phyloP scores from a whole-genome alignment of 2,329 filamentous ascomycete species.

The Dactylonectria macrodidyma region DNA sequence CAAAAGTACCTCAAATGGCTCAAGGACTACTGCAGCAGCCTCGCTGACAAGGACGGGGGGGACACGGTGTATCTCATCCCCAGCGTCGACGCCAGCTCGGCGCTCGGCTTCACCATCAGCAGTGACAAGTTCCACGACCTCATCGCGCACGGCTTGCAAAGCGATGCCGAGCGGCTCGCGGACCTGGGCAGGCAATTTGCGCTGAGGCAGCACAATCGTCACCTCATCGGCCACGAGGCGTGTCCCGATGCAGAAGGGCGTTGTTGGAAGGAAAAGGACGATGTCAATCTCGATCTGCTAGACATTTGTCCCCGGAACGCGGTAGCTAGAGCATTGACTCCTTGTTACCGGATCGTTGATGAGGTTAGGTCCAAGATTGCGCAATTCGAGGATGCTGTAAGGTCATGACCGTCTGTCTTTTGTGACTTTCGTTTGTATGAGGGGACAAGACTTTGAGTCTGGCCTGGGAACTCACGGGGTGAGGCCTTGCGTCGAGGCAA shows the following conservation, averaged over 20 bases:
- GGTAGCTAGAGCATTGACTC: conserved; percentile 41
- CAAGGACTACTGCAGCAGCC: conserved; percentile 26
- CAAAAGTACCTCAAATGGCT: conserved; percentile 47
- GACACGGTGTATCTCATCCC: conserved; percentile 21
- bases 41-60: conserved; percentile 7
- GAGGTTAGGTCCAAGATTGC: conserved; percentile 46
- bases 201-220: conserved; percentile 46
- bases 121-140: conserved; percentile 20
- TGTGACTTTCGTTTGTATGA: background rate
- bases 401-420: background rate
- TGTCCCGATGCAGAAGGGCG: conserved; percentile 45
- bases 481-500: background rate
- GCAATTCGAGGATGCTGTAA: conserved; percentile 29
- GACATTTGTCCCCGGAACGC: conserved; percentile 48
- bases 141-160: conserved; percentile 35
- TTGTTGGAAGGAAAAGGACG: conserved; percentile 44
- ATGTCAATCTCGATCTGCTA: conserved; percentile 42
- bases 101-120: conserved; percentile 15
- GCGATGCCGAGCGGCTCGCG: conserved; percentile 39
- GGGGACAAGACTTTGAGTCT: background rate
- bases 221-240: conserved; percentile 46
- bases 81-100: conserved; percentile 1
- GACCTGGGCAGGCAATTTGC: conserved; percentile 43
- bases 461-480: background rate
- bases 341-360: conserved; percentile 50